Base-by-base conservation (phyloP, 768 basidiomycete species). In the Phlebiopsis flavidoalba region DNA sequence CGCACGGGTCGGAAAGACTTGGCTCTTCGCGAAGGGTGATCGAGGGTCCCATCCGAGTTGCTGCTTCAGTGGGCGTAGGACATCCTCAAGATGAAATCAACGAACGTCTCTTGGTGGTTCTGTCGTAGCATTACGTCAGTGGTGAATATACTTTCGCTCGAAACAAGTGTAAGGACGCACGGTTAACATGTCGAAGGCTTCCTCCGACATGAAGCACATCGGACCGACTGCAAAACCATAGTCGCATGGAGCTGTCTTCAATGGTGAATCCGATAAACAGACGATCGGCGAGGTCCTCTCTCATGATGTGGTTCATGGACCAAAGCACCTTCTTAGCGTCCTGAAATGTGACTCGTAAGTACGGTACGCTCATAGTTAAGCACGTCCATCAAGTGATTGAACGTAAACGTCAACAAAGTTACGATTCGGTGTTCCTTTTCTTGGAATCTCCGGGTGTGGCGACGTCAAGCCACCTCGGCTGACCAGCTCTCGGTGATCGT, bases 201-300 rank as follows among this genome's bases (percentile, higher is more conserved):
- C 17, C 22, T 64, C 26, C n/a, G 53, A 60, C 3, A 69, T 66
- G 14, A 70, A 19, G n/a, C 12, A 69, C 43, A 6, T 59, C 55
- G 3, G 67, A 62, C 15, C 71, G 70, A 21, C 58, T 62, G 52
- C 50, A 63, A 59, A 45, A 67, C 75, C 75, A 76, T 21, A 76
- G 1, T n/a, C 74, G 63, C 65, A 68, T 62, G 0, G 46, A 6
- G 0, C 24, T 65, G 48, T 69, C 64, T 53, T 74, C 69, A 15
- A 72, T 58, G 0, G 69, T 72, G 26, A 74, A 67, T 0, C n/a
- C 73, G 22, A 71, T 67, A 2, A n/a, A 64, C 59, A 36, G 71
- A 70, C 5, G 67, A 57, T 3, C 67, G 60, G 36, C 67, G 58
- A 0, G 63, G 53, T 75, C 74, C 33, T 68, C 61, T 1, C 62